A percentile compares a stretch with the other conserved stretches of the same genome.
Evolutionary conservation across 2,329 filamentous ascomycete species (phyloP).

Genomic region (Claviceps fusiformis): DNA sequence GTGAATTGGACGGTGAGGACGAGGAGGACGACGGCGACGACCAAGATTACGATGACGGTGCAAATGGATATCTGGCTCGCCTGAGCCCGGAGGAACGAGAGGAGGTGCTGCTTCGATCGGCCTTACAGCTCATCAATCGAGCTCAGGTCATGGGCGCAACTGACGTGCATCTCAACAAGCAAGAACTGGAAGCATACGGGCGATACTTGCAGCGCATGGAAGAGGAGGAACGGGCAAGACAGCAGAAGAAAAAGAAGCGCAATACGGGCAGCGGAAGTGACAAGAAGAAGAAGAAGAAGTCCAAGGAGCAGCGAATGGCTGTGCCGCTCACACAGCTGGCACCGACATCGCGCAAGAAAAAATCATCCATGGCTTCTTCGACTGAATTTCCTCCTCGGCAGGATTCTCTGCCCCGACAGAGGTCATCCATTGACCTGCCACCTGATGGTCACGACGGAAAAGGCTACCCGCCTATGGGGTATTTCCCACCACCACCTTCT

Average conservation of each 20-base stretch:
- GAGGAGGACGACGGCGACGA: conserved; percentile 20
- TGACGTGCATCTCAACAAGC: conserved; percentile 66
- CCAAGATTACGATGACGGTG: conserved; percentile 9
- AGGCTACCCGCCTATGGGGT: conserved; percentile 34
- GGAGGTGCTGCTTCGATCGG: conserved; percentile 62
- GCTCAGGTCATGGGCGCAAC: conserved; percentile 63
- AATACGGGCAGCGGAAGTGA: conserved; percentile 21
- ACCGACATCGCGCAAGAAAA: conserved; percentile 25
- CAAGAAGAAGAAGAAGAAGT: conserved; percentile 25
- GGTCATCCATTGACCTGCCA: conserved; percentile 23
- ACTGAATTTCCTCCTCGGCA: conserved; percentile 13
- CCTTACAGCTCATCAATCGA: conserved; percentile 64
- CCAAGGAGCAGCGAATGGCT: conserved; percentile 34
- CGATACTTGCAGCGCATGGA: conserved; percentile 47
- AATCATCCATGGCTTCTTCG: conserved; percentile 10
- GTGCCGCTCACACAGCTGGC: conserved; percentile 41
- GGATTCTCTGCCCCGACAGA: conserved; percentile 24
- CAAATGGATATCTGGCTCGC: conserved; percentile 33
- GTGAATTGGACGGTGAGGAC: conserved; percentile 10
- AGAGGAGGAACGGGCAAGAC: conserved; percentile 48
- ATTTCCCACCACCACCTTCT: conserved; percentile 37
- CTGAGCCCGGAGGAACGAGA: conserved; percentile 51
- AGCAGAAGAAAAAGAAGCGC: conserved; percentile 41
- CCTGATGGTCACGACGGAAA: conserved; percentile 20
- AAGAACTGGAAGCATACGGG: conserved; percentile 71